Evolutionary conservation across 1,284 basidiomycete species (phyloP).

Genomic region (Ustilago tritici): DNA sequence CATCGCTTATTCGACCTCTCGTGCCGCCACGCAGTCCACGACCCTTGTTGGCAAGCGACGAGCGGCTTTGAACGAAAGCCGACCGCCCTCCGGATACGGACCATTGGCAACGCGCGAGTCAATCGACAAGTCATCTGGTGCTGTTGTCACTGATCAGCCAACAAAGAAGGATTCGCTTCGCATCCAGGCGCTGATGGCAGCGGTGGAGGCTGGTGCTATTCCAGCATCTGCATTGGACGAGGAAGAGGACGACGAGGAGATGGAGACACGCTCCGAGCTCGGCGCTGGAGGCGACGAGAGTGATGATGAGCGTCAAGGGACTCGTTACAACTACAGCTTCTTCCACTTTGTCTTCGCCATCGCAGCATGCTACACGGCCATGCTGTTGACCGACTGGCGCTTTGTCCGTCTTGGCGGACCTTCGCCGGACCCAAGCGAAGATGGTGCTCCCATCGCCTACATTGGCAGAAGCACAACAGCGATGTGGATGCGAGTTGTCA

Average conservation of each 20-base stretch:
- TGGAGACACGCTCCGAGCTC: conserved; percentile 73
- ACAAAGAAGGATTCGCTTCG: conserved; percentile 85
- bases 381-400: conserved; percentile 95
- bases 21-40: conserved; percentile 93
- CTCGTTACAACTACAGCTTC: conserved; percentile 98
- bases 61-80: conserved; percentile 72
- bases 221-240: conserved; percentile 92
- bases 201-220: conserved; percentile 93
- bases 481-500: conserved; percentile 99
- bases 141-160: conserved; percentile 83
- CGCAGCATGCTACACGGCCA: conserved; percentile 96
- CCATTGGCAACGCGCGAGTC: conserved; percentile 57
- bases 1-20: conserved; percentile 95
- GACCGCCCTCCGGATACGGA: conserved; percentile 58
- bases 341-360: conserved; percentile 98
- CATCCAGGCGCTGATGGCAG: conserved; percentile 93
- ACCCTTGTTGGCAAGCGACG: conserved; percentile 84
- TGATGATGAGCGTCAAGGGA: conserved; percentile 95
- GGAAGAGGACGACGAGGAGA: conserved; percentile 79
- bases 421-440: conserved; percentile 70
- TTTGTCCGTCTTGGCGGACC: conserved; percentile 60
- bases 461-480: conserved; percentile 94
- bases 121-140: conserved; percentile 70
- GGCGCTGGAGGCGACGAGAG: conserved; percentile 78
- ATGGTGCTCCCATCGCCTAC: conserved; percentile 81